These are phyloP conservation scores for Aplosporella prunicola DNA, from an alignment of 2,329 filamentous ascomycete species.

Conservation along the genomic window DNA sequence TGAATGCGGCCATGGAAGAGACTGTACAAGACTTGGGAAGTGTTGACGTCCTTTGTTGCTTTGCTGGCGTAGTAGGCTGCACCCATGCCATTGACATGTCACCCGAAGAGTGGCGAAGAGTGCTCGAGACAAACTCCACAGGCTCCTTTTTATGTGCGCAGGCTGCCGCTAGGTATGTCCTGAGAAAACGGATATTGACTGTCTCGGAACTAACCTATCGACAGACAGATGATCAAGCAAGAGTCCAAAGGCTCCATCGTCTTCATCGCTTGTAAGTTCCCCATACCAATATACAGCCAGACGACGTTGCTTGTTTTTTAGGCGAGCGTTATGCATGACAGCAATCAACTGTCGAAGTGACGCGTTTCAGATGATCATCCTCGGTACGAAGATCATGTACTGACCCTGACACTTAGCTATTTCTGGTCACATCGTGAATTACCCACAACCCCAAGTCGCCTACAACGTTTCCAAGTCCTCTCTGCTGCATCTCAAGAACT, in stretches of 20 bases:
- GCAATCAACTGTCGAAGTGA: too few species aligned
- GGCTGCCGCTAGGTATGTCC: slow-evolving; percentile 43
- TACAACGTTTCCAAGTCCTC: slow-evolving; percentile 68
- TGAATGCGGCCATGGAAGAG: slow-evolving; percentile 33
- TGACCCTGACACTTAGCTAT: slow-evolving; percentile 35
- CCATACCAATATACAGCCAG: too few species aligned
- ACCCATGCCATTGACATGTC: slow-evolving; percentile 52
- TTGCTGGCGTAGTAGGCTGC: slow-evolving; percentile 60
- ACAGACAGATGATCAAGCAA: slow-evolving; percentile 43
- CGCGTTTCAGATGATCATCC: too few species aligned
- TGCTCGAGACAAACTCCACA: slow-evolving; percentile 63
- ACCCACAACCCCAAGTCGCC: slow-evolving; percentile 59
- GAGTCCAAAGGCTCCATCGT: slow-evolving; percentile 52
- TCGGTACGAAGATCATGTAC: too few species aligned
- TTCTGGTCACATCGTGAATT: slow-evolving; percentile 60
- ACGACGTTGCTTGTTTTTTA: not conserved
- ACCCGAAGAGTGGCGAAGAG: slow-evolving; percentile 49
- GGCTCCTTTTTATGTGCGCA: slow-evolving; percentile 63
- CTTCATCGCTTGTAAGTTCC: slow-evolving; percentile 46
- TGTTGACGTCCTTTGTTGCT: slow-evolving; percentile 51
- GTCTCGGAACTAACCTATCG: too few species aligned
- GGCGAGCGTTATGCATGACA: too few species aligned
- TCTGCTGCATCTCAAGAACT: slow-evolving; percentile 52
- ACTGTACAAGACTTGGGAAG: slow-evolving; percentile 38
- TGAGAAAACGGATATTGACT: too few species aligned